Base-by-base conservation (phyloP, 75 land plant species). In the Pinus taeda region DNA sequence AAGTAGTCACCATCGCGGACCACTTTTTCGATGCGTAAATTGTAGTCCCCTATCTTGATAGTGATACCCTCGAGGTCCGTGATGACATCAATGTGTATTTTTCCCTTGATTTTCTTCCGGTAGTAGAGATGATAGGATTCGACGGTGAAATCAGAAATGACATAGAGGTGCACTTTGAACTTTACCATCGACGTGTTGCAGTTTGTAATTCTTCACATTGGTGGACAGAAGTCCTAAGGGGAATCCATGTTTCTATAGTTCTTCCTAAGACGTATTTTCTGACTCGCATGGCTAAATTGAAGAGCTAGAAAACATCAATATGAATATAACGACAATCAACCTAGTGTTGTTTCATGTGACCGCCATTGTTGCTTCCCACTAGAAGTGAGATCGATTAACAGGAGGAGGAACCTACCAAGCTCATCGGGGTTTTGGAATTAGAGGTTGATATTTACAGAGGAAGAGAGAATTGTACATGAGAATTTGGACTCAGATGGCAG, bases 151-250 rank as follows among this genome's bases (percentile, higher is more conserved):
- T 63, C 73, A 81, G 89, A 89, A 8, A 79, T 61, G 2, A 56
- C 57, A 3, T 80, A 59, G 15, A 89, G 64, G 13, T 53, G 3
- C 4, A 84, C 78, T 58, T 64, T 65, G 81, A 90, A 90, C 42
- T 71, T 80, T n/a, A 11, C 92, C 90, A 20, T 80, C 78, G 17
- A 71, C 57, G 45, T 45, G 7, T 17, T 67, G 59, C 36, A 88
- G 77, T 9, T 60, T 57, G 78, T 90, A 90, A 65, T 65, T 56
- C 64, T 42, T 63, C 14, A 85, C 88, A 8, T 76, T 81, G 20
- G 69, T 60, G 14, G 90, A 87, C 14, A 88, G 88, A 20, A 88
- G 79, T 1, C 92, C 92, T 24, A 26, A 53, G 2, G 90, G 87
- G 57, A 90, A 85, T 2, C 87, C 82, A 60, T 78, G 80, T 22